Base-by-base conservation (phyloP, 2,329 filamentous ascomycete genomes). In the Trichophaea hybrida region DNA sequence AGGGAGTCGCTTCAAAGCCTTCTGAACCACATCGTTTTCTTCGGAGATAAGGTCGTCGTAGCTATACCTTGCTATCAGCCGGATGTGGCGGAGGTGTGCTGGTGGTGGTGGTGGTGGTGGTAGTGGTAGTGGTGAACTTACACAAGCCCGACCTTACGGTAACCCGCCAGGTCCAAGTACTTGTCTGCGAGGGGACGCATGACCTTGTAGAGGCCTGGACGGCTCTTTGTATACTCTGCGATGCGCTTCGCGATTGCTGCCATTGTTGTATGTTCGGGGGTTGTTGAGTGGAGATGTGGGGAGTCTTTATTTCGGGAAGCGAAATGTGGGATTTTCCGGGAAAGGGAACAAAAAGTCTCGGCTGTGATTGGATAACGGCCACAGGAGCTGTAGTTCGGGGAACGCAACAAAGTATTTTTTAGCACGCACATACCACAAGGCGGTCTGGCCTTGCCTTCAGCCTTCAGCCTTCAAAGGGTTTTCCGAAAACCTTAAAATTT, bases 31-130 rank as follows among this genome's bases (percentile, higher is more conserved):
- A 70, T 93, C 86, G 78, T 80, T 85, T 78, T 98, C 93, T 76
- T 98, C 93, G 73, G 86, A 82, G 73, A 96, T 86, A 73, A 98
- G 77, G 74, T 98, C 93, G 75, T 98, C 93, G 79, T 84, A 83
- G 75, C 93, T 97, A 72, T 52, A 15, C 32, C 12, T 46, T 10
- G 24, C 38, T 15, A 43, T 15, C 38, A 43, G 38, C 38, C 50
- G 17, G 33, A 32, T 33, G 46, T 13, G 17, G 46, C n/a, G 38
- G 38, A 1, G 38, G n/a, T 43, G 46, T 50, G 46, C 8, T 24
- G 46, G 12, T 15, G 24, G 1, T 24, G 24, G 24, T 24, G 24
- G 38, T 49, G 40, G 6, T 46, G 37, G 43, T 37, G n/a, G 32
- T 52, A 38, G 7, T 33, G 31, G 33, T 58, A n/a, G 32, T 52